phyloP scores from a whole-genome alignment of 352 stramenopile genomes.

The Globisporangium paroecandrum region DNA sequence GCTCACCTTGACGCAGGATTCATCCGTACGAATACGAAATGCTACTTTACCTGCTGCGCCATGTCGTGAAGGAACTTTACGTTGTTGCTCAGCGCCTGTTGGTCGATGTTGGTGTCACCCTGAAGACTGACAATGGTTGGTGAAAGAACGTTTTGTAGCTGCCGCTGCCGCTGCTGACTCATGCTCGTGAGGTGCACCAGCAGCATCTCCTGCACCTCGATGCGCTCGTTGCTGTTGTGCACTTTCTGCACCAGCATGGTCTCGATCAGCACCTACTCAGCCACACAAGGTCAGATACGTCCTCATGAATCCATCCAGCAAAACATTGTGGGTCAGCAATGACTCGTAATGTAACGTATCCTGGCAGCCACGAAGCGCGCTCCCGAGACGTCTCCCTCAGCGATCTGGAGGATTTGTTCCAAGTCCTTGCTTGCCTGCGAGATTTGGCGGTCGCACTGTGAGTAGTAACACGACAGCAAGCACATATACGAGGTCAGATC shows the following conservation, averaged over 20 bases:
- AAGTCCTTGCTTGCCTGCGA: conserved; percentile 30
- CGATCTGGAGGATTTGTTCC: conserved; percentile 42
- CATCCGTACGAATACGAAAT: neutral
- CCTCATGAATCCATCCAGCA: no score
- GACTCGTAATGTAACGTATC: conserved; percentile 12
- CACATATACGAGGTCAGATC: neutral
- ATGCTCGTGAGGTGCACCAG: conserved; percentile 12
- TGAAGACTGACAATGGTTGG: neutral
- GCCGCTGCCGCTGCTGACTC: neutral
- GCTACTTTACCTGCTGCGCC: conserved; percentile 47
- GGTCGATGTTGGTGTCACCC: neutral
- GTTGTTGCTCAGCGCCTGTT: conserved; percentile 21
- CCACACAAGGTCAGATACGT: neutral
- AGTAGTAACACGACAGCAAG: neutral
- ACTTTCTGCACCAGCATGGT: conserved; percentile 62
- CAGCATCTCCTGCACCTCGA: conserved; percentile 30
- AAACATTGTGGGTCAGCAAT: neutral
- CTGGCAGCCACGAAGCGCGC: conserved; percentile 58
- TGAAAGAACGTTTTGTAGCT: neutral
- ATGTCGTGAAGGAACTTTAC: conserved; percentile 49
- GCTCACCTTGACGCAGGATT: no score
- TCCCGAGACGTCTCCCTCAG: conserved; percentile 33
- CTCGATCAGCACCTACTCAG: conserved; percentile 45
- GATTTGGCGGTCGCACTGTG: conserved; percentile 55
- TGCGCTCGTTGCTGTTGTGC: conserved; percentile 36